Conservation (phyloP, 2,329 filamentous ascomycete species). For the Epicoccum nigrum region DNA sequence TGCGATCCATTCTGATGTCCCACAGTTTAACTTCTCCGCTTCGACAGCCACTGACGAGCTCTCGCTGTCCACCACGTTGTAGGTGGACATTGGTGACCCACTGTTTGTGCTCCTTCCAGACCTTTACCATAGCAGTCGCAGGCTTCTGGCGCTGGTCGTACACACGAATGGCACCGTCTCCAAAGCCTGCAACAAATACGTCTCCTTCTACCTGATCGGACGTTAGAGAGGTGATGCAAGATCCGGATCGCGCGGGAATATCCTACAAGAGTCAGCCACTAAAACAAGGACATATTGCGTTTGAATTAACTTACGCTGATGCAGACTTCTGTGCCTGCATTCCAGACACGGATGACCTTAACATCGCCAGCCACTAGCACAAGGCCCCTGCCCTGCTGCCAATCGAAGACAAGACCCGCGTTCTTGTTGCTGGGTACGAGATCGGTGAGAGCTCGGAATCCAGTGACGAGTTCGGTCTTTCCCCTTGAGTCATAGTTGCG, state of each 20-base stretch:
- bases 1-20: constrained; percentile 88
- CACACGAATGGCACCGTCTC: constrained; percentile 90
- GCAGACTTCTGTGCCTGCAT: constrained; percentile 90
- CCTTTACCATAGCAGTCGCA: constrained; percentile 90
- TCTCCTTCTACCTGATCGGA: constrained; percentile 98
- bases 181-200: constrained; percentile 94
- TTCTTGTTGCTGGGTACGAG: constrained; percentile 94
- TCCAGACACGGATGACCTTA: constrained; percentile 94
- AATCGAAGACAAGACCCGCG: constrained; percentile 95
- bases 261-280: constrained; percentile 58
- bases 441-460: constrained; percentile 91
- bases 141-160: constrained; percentile 88
- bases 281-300: background rate
- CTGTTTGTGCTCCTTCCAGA: constrained; percentile 94
- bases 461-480: constrained; percentile 82
- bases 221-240: constrained; percentile 93
- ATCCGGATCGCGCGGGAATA: constrained; percentile 91
- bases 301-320: constrained; percentile 61
- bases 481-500: constrained; percentile 83
- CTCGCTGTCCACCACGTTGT: constrained; percentile 91
- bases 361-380: constrained; percentile 96
- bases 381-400: constrained; percentile 96
- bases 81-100: constrained; percentile 98
- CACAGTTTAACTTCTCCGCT: constrained; percentile 94
- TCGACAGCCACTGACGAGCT: constrained; percentile 86